Percentiles rank a stretch among this genome's conserved stretches.
These are phyloP conservation scores for Graphilbum sp. DNA, from an alignment of 2,329 filamentous ascomycete species.

Conservation along the genomic window DNA sequence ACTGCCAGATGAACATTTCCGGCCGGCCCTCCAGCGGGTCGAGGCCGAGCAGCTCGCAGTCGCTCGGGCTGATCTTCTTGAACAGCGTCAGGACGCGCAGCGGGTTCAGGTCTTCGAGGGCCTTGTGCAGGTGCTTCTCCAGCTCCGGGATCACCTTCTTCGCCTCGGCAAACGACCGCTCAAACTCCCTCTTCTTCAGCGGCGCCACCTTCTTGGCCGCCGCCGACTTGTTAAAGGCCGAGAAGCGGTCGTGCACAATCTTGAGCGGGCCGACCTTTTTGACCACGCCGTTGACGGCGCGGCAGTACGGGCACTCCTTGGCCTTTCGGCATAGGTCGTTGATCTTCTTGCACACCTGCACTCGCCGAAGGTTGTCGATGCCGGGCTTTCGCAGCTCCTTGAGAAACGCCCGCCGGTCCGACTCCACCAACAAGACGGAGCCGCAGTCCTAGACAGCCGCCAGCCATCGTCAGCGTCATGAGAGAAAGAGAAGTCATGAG, in stretches of 20 bases:
- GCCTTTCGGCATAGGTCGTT: constrained; percentile 81
- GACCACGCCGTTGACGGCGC: constrained; percentile 73
- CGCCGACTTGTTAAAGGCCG: constrained; percentile 74
- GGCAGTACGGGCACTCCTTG: constrained; percentile 67
- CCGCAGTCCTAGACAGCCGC: constrained; percentile 50
- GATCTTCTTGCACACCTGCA: constrained; percentile 74
- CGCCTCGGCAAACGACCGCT: constrained; percentile 68
- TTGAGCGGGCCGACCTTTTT: constrained; percentile 88
- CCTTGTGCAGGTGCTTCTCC: constrained; percentile 82
- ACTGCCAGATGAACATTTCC: constrained; percentile 97
- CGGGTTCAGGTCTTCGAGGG: constrained; percentile 87
- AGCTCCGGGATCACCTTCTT: constrained; percentile 65
- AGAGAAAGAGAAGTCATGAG: constrained; percentile 1
- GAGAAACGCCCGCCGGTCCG: constrained; percentile 61
- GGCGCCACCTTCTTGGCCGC: constrained; percentile 73
- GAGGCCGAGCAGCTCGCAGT: constrained; percentile 83
- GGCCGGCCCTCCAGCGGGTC: constrained; percentile 75
- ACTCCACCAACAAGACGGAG: constrained; percentile 64
- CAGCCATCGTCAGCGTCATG: background rate
- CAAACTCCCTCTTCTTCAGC: constrained; percentile 66
- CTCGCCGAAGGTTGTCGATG: constrained; percentile 72
- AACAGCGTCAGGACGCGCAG: constrained; percentile 81
- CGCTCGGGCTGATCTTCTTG: constrained; percentile 65
- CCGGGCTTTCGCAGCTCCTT: constrained; percentile 64
- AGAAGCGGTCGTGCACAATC: constrained; percentile 85